Percentiles rank a stretch among this genome's conserved stretches.
These are phyloP conservation scores for Groenewaldozyma sp. DNA, from an alignment of 1,139 yeast species.

Conservation along the genomic window DNA sequence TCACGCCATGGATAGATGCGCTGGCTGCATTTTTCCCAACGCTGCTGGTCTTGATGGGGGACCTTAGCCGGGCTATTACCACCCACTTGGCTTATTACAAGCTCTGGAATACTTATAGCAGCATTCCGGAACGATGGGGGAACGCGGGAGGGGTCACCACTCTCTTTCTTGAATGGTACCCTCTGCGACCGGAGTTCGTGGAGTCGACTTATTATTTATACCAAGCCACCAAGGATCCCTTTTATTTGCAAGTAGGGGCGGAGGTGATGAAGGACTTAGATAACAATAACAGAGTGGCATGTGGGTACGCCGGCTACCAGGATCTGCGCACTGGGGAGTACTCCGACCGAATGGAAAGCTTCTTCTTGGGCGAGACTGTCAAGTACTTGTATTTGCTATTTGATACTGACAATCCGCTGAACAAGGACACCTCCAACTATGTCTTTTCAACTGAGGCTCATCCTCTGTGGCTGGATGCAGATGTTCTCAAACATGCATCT, in stretches of 20 bases:
- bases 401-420: conserved; percentile 54
- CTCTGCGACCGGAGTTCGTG: conserved; percentile 81
- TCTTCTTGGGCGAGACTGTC: conserved; percentile 77
- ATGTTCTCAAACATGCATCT: conserved; percentile 20
- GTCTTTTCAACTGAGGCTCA: conserved; percentile 92
- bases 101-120: conserved; percentile 72
- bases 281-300: conserved; percentile 43
- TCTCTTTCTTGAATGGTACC: conserved; percentile 71
- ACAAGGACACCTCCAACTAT: conserved; percentile 46
- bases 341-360: conserved; percentile 85
- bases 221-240: conserved; percentile 79
- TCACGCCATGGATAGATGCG: conserved; percentile 72
- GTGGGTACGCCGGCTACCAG: conserved; percentile 79
- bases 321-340: conserved; percentile 53
- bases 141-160: conserved; percentile 29
- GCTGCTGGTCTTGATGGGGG: conserved; percentile 69
- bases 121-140: conserved; percentile 81
- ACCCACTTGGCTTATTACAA: conserved; percentile 61
- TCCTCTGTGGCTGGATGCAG: conserved; percentile 59
- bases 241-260: conserved; percentile 68
- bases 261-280: conserved; percentile 49
- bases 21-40: conserved; percentile 88
- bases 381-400: conserved; percentile 77
- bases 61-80: conserved; percentile 52
- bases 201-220: conserved; percentile 82